Conservation (phyloP, 768 basidiomycete genomes). For the Trametes punicea region DNA sequence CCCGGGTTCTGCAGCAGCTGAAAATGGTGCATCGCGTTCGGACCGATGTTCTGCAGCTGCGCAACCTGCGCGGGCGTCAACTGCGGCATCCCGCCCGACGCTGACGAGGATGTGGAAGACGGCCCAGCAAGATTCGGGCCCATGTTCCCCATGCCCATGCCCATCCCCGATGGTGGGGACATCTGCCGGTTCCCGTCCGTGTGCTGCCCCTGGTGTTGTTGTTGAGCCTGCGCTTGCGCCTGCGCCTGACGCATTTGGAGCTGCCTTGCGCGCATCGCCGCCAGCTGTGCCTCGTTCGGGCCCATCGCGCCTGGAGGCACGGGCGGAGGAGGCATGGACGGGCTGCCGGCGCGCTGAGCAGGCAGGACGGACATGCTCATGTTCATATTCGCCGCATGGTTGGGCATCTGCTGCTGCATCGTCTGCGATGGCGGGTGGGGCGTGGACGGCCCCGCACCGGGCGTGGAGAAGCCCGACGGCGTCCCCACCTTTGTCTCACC, state of each 20-base stretch:
- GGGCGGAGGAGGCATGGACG: conserved; percentile 30
- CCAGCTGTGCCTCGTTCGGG: conserved; percentile 31
- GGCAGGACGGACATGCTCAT: conserved; percentile 5
- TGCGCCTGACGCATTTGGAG: conserved; percentile 33
- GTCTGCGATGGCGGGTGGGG: conserved; percentile 18
- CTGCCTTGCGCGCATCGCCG: conserved; percentile 31
- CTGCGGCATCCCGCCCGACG: conserved; percentile 4
- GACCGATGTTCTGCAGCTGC: conserved; percentile 25
- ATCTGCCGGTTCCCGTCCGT: conserved; percentile 21
- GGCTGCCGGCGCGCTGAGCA: conserved; percentile 18
- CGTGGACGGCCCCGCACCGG: conserved; percentile 15
- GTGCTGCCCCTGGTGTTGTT: conserved; percentile 20
- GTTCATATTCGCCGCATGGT: neutral
- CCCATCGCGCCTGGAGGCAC: conserved; percentile 29
- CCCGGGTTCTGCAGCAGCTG: conserved; percentile 49
- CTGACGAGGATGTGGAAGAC: conserved; percentile 5
- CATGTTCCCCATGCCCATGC: neutral
- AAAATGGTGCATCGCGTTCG: conserved; percentile 42
- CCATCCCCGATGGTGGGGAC: conserved; percentile 19
- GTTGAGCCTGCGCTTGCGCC: conserved; percentile 5
- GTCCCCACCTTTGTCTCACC: conserved; percentile 53
- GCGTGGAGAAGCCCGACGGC: conserved; percentile 26
- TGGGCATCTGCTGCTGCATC: conserved; percentile 1
- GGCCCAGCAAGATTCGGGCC: conserved; percentile 13
- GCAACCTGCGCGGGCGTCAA: conserved; percentile 19